These are phyloP conservation scores for Neophaeococcomyces mojaviensis DNA, from an alignment of 2,329 filamentous ascomycete species.

Conservation along the genomic window DNA sequence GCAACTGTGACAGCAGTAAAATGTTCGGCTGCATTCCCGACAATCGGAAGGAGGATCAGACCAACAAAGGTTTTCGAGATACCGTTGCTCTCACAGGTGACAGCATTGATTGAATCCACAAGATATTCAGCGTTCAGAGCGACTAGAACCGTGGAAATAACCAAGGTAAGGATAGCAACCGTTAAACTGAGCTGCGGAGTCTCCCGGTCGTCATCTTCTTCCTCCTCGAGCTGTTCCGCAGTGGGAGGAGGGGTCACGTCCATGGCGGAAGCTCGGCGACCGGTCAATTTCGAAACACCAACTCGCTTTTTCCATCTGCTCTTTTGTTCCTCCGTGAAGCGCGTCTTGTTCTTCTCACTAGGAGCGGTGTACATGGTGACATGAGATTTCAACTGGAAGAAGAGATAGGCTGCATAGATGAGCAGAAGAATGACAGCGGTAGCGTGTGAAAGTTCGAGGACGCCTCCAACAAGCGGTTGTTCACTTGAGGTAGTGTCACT, in stretches of 20 bases:
- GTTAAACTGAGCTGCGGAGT: slow-evolving; percentile 64
- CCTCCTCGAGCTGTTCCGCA: slow-evolving; percentile 33
- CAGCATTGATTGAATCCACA: slow-evolving; percentile 49
- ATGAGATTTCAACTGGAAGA: slow-evolving; percentile 89
- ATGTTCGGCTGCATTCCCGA: slow-evolving; percentile 60
- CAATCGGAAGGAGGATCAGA: slow-evolving; percentile 57
- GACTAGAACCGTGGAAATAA: slow-evolving; percentile 67
- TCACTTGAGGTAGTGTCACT: slow-evolving; percentile 13
- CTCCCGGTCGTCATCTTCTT: slow-evolving; percentile 64
- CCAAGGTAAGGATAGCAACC: slow-evolving; percentile 66
- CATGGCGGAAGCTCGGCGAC: neutral
- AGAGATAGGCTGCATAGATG: slow-evolving; percentile 74
- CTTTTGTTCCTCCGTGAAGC: slow-evolving; percentile 18
- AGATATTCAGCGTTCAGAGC: slow-evolving; percentile 67
- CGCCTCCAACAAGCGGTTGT: slow-evolving; percentile 11
- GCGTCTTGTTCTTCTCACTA: slow-evolving; percentile 66
- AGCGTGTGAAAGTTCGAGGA: slow-evolving; percentile 18
- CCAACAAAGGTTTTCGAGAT: slow-evolving; percentile 57
- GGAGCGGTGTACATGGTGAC: slow-evolving; percentile 67
- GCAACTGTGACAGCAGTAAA: slow-evolving; percentile 56
- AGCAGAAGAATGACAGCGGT: slow-evolving; percentile 72
- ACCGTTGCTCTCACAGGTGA: slow-evolving; percentile 38
- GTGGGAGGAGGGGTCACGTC: neutral
- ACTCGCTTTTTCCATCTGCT: slow-evolving; percentile 6
- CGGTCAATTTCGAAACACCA: neutral